Conservation (phyloP, 2,329 filamentous ascomycete species). For the Penicillium brasilianum region DNA sequence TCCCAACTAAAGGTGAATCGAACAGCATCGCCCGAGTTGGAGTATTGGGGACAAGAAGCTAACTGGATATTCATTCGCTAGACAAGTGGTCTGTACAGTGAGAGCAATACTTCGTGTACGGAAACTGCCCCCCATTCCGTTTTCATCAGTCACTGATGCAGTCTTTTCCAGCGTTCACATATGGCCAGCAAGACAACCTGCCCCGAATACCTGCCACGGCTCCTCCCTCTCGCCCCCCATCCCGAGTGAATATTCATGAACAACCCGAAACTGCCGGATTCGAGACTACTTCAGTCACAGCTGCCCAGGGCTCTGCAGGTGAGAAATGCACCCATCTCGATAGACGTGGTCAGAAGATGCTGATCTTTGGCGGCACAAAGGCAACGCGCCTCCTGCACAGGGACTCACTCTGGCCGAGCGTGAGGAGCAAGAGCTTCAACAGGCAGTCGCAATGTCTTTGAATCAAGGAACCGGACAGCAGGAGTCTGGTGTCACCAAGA, state of each 20-base stretch:
- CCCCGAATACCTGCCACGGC: slow-evolving; percentile 42
- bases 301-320: slow-evolving; percentile 39
- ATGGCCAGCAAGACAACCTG: slow-evolving; percentile 44
- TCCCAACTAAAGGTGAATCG: slow-evolving; percentile 39
- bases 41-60: slow-evolving; percentile 9
- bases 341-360: slow-evolving; percentile 11
- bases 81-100: slow-evolving; percentile 30
- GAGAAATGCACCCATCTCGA: slow-evolving; percentile 17
- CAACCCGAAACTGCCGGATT: slow-evolving; percentile 25
- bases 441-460: slow-evolving; percentile 54
- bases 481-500: slow-evolving; percentile 59
- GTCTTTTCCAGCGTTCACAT: slow-evolving; percentile 42
- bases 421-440: slow-evolving; percentile 52
- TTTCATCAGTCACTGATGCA: slow-evolving; percentile 6
- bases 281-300: slow-evolving; percentile 32
- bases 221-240: slow-evolving; percentile 55
- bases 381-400: slow-evolving; percentile 33
- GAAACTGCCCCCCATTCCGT: not conserved
- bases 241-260: slow-evolving; percentile 45
- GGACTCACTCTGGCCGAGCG: slow-evolving; percentile 48
- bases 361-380: slow-evolving; percentile 21
- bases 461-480: slow-evolving; percentile 53
- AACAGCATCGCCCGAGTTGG: slow-evolving; percentile 1
- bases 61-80: slow-evolving; percentile 19
- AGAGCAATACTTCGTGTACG: slow-evolving; percentile 36